Evolutionary conservation across 1,284 basidiomycete species (phyloP).

Genomic region (Boletus semigastroideus): DNA sequence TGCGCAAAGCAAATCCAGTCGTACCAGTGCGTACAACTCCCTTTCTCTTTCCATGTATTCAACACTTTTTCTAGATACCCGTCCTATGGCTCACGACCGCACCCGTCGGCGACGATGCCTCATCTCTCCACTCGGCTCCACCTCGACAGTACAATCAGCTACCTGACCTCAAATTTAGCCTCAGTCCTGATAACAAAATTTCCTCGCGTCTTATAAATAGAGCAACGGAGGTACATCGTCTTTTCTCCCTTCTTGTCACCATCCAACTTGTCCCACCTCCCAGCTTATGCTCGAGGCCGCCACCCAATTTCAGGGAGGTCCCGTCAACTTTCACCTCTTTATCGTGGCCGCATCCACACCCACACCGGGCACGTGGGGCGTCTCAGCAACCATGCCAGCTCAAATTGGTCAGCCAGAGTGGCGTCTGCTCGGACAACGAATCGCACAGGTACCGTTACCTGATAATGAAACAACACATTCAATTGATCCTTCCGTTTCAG

Average conservation of each 20-base stretch:
- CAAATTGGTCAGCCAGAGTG: conserved; percentile 36
- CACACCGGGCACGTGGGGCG: conserved; percentile 35
- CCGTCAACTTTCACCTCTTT: conserved; percentile 52
- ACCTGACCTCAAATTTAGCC: conserved; percentile 44
- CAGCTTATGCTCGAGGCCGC: conserved; percentile 33
- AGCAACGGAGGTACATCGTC: conserved; percentile 44
- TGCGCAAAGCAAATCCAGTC: conserved; percentile 38
- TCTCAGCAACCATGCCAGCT: conserved; percentile 19
- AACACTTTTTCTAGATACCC: conserved; percentile 34
- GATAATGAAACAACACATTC: conserved; percentile 6
- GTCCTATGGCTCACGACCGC: conserved; percentile 40
- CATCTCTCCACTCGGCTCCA: conserved; percentile 29
- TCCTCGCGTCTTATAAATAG: conserved; percentile 42
- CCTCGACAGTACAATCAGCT: conserved; percentile 39
- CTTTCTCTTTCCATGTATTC: too few species aligned
- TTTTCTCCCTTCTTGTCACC: neutral
- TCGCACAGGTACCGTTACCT: conserved; percentile 44
- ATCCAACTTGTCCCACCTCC: neutral
- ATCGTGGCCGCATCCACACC: conserved; percentile 54
- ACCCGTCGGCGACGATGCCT: conserved; percentile 36
- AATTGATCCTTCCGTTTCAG: conserved; percentile 35
- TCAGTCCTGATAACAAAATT: conserved; percentile 43
- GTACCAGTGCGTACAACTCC: conserved; percentile 34
- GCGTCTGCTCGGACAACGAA: conserved; percentile 43
- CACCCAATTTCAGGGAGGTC: conserved; percentile 35